Base-by-base conservation (phyloP, 2,329 filamentous ascomycete genomes). In the Scedosporium dehoogii region DNA sequence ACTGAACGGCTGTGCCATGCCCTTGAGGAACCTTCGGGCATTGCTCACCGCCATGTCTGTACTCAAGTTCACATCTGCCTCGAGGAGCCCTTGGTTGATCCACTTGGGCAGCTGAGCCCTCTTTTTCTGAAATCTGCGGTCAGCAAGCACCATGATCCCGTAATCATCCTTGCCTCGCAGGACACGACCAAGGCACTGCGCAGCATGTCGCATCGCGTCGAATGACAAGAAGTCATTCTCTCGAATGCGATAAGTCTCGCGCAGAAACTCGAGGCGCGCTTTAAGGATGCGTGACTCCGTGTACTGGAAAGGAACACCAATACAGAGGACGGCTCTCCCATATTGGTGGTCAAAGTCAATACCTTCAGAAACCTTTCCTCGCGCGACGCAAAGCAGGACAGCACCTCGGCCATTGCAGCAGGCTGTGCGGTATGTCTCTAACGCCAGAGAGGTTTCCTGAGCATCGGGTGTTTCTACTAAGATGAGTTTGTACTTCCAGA, bases 301-400 rank as follows among this genome's bases (percentile, higher is more conserved):
- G 77, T 99, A 99, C 75, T 99, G 94, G 76, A 97, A 99, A 0
- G 94, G 94, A 1, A 97, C 93, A 51, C 94, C 94, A 67, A 99
- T 97, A 71, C 92, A 97, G 58, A 99, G 73, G 75, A 99, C 96
- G 12, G 93, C 94, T 62, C 94, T 89, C 46, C 94, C 94, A 73
- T 97, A 99, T 70, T 99, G 94, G 71, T 99, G 94, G 73, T 99
- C 94, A 70, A 99, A 99, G 85, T 99, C 94, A 68, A 99, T 97
- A 58, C 96, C 96, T 74, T 99, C 94, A 0, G 90, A 94, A 7
- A 99, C 96, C 73, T 99, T 99, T 38, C 94, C 94, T 73, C 94
- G 89, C 1, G 94, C 94, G 73, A 99, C 94, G 72, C 93, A 97
- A 4, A 99, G 84, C 2, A 99, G 79, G 14, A 99, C 88, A 1